Conservation (phyloP, 371 early-diverging fungal genomes). For the Saksenaea vasiformis region DNA sequence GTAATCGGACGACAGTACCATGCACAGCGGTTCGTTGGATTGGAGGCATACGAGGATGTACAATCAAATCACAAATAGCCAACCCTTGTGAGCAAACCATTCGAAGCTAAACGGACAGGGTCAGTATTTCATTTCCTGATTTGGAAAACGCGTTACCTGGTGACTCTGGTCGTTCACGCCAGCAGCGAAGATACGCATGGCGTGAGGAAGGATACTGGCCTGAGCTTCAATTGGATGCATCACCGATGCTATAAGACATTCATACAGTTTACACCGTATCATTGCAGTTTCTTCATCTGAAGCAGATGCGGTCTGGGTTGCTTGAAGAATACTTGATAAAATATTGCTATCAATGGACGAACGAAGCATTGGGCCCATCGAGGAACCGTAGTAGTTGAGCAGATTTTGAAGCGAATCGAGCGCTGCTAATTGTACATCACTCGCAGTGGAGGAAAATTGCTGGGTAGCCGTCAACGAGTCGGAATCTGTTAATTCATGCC, state of each 20-base stretch:
- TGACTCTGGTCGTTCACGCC: conserved; percentile 43
- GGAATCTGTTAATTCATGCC: conserved; percentile 39
- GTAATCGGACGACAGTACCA: conserved; percentile 9
- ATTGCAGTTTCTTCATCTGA: conserved; percentile 16
- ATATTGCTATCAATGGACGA: conserved; percentile 30
- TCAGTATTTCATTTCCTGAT: not conserved
- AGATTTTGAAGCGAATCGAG: conserved; percentile 21
- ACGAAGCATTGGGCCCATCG: conserved; percentile 30
- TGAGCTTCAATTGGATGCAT: conserved; percentile 41
- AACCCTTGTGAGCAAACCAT: conserved; percentile 48
- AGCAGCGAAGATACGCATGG: conserved; percentile 40
- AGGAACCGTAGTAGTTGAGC: conserved; percentile 28
- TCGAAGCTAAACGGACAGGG: conserved; percentile 27
- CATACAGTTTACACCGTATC: conserved; percentile 38
- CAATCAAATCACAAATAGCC: conserved; percentile 59
- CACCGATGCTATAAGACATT: conserved; percentile 40
- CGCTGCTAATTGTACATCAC: conserved; percentile 37
- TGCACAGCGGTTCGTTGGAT: conserved; percentile 49
- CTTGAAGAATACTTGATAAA: conserved; percentile 32
- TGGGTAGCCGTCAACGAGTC: conserved; percentile 24
- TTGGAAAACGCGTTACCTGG: conserved; percentile 17
- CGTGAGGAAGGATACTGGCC: conserved; percentile 45
- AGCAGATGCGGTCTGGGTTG: conserved; percentile 17
- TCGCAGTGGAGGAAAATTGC: not conserved
- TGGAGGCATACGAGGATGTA: conserved; percentile 63